Evolutionary conservation across 805 yeast genomes (phyloP).

Genomic region (Saccharomyces mikatae): DNA sequence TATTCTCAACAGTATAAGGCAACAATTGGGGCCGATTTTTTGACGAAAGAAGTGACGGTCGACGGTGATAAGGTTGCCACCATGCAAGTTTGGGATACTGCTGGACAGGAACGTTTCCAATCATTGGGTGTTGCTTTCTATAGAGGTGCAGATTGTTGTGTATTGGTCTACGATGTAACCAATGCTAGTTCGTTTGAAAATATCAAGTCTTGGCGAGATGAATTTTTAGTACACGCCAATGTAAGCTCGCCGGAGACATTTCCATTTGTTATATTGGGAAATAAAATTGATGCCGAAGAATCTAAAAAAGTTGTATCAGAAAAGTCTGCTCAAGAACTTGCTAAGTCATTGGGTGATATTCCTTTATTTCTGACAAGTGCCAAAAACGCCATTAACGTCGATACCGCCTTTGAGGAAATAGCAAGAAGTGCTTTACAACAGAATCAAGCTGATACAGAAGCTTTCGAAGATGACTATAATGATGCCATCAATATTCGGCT

Average conservation of each 20-base stretch:
- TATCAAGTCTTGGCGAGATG: conserved; percentile 88
- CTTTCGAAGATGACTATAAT: conserved; percentile 85
- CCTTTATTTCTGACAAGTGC: conserved; percentile 98
- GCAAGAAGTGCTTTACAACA: conserved; percentile 94
- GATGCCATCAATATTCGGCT: conserved; percentile 94
- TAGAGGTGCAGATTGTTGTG: conserved; percentile 97
- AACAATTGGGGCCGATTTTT: conserved; percentile 94
- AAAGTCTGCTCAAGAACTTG: conserved; percentile 54
- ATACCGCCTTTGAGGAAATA: conserved; percentile 90
- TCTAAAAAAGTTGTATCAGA: conserved; percentile 63
- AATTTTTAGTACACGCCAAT: conserved; percentile 86
- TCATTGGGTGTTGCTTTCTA: conserved; percentile 94
- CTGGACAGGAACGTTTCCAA: conserved; percentile 97
- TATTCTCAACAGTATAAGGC: conserved; percentile 95
- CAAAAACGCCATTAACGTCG: conserved; percentile 90
- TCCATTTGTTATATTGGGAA: conserved; percentile 92
- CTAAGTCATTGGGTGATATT: conserved; percentile 60
- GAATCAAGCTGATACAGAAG: conserved; percentile 61
- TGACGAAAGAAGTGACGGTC: conserved; percentile 79
- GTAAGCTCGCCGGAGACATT: conserved; percentile 89
- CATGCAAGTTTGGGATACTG: conserved; percentile 93
- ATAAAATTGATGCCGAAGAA: conserved; percentile 92
- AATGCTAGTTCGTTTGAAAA: conserved; percentile 89
- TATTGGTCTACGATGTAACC: conserved; percentile 89
- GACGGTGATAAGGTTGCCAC: conserved; percentile 56